Conservation (phyloP, 306 rosid genomes). For the Herpetospermum pedunculosum region DNA sequence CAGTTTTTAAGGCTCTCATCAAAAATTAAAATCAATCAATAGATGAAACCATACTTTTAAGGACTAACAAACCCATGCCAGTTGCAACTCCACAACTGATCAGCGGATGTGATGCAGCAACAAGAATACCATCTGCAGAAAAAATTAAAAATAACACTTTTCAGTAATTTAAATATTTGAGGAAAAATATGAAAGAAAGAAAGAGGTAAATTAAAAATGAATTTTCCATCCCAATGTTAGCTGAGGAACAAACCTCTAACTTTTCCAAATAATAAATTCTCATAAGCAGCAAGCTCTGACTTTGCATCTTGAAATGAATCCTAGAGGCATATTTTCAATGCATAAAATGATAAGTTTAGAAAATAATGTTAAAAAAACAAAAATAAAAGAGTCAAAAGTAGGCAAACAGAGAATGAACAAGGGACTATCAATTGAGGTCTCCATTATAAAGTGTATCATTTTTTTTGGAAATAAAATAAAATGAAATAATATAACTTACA, state of each 20-base stretch:
- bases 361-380: neutral
- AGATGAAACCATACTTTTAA: constrained; percentile 44
- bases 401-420: neutral
- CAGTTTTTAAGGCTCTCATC: neutral
- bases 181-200: neutral
- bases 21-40: neutral
- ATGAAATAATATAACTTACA: neutral
- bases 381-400: neutral
- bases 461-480: neutral
- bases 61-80: constrained; percentile 39
- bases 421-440: neutral
- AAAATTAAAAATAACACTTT: constrained; percentile 1
- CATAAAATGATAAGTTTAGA: neutral
- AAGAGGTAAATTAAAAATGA: neutral
- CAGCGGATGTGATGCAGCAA: constrained; percentile 69
- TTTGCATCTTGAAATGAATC: constrained; percentile 42
- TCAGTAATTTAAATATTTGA: neutral
- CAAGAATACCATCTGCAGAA: constrained; percentile 51
- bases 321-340: constrained; percentile 24
- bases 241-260: constrained; percentile 49
- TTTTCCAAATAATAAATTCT: constrained; percentile 46
- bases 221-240: neutral
- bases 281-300: constrained; percentile 50
- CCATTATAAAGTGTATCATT: neutral
- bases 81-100: constrained; percentile 50